These are phyloP conservation scores for Chenopodium berlandieri DNA, from an alignment of 148 eudicot genomes.

Conservation along the genomic window DNA sequence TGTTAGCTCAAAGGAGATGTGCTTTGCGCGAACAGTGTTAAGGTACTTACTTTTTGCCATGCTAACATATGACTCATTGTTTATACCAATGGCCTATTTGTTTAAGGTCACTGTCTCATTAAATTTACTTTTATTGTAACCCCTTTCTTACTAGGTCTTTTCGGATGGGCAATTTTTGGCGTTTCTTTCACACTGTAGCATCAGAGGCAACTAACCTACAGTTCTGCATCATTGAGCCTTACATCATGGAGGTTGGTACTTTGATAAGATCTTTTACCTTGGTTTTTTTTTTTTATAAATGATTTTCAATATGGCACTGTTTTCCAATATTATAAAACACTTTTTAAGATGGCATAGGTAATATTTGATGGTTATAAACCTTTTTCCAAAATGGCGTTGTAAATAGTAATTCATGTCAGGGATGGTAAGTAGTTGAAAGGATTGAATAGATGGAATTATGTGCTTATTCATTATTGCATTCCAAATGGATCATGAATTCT, in stretches of 20 bases:
- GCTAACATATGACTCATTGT: conserved; percentile 1
- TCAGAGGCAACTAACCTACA: conserved; percentile 79
- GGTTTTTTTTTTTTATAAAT: neutral
- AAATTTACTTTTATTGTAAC: neutral
- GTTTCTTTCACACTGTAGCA: conserved; percentile 51
- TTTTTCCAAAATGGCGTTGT: too few species aligned
- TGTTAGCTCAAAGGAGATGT: conserved; percentile 67
- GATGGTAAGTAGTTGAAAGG: neutral
- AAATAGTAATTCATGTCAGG: neutral
- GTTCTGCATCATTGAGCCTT: conserved; percentile 65
- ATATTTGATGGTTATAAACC: too few species aligned
- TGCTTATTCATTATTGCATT: neutral
- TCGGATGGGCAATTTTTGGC: conserved; percentile 75
- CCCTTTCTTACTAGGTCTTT: conserved; percentile 45
- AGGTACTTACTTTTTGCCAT: conserved; percentile 41
- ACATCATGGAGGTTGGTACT: conserved; percentile 54
- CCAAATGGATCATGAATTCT: neutral
- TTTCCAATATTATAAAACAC: too few species aligned
- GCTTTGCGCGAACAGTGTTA: conserved; percentile 63
- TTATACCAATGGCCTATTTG: neutral
- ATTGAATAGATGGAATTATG: neutral
- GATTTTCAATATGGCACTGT: too few species aligned
- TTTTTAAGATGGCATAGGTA: too few species aligned
- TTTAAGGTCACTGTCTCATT: neutral
- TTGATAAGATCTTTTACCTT: conserved; percentile 8